Evolutionary conservation across 2,329 filamentous ascomycete species (phyloP).

Genomic region (Colletotrichum somersetense): DNA sequence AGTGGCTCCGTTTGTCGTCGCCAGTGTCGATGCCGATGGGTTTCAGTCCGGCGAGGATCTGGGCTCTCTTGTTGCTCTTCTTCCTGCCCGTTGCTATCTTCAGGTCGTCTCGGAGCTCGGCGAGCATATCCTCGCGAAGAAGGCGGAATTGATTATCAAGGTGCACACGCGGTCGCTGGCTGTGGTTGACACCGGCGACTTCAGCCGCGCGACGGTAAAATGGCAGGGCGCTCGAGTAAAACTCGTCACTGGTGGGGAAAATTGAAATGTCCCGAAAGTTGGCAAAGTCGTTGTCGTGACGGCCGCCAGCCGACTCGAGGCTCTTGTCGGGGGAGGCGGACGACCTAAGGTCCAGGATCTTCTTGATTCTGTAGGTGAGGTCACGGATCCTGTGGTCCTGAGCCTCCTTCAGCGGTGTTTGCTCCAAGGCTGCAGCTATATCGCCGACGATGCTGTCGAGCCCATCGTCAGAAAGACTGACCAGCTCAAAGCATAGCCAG

Average conservation of each 20-base stretch:
- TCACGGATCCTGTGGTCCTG: conserved; percentile 45
- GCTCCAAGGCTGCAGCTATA: conserved; percentile 47
- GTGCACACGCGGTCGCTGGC: conserved; percentile 61
- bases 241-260: conserved; percentile 75
- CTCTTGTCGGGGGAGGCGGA: conserved; percentile 39
- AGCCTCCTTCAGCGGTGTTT: conserved; percentile 45
- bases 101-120: conserved; percentile 73
- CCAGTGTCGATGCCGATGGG: conserved; percentile 55
- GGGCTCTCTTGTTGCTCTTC: conserved; percentile 55
- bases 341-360: conserved; percentile 50
- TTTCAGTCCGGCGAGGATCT: conserved; percentile 55
- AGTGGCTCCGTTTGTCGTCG: conserved; percentile 46
- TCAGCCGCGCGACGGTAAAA: conserved; percentile 69
- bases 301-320: conserved; percentile 66
- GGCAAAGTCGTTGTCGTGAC: conserved; percentile 79
- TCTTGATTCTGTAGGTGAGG: conserved; percentile 55
- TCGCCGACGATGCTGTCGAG: conserved; percentile 44
- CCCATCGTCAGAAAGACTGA: conserved; percentile 51
- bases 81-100: conserved; percentile 63
- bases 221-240: conserved; percentile 63
- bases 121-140: conserved; percentile 78
- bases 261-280: conserved; percentile 73
- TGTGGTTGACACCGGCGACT: conserved; percentile 54
- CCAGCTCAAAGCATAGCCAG: conserved; percentile 64
- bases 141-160: conserved; percentile 80